These are phyloP conservation scores for Theileria annulata DNA, from an alignment of 169 alveolate species.

Conservation along the genomic window DNA sequence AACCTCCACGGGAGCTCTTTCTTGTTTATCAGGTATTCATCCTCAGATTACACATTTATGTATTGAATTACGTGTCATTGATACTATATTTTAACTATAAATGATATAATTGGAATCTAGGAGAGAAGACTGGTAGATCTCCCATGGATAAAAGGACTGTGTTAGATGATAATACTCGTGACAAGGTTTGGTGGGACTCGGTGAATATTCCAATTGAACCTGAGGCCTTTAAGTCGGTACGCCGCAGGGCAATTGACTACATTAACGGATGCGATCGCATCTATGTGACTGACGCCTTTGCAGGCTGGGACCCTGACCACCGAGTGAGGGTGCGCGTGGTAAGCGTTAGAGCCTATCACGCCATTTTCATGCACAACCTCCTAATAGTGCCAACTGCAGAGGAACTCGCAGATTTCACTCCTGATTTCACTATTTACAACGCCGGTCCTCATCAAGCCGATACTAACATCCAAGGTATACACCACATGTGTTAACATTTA, in stretches of 20 bases:
- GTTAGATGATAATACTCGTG: slow-evolving; percentile 74
- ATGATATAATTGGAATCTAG: slow-evolving; percentile 57
- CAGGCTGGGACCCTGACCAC: slow-evolving; percentile 95
- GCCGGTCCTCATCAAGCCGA: slow-evolving; percentile 85
- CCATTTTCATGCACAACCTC: slow-evolving; percentile 96
- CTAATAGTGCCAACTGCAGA: slow-evolving; percentile 87
- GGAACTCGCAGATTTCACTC: slow-evolving; percentile 81
- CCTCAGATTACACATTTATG: background rate
- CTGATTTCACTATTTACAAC: slow-evolving; percentile 90
- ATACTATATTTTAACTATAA: background rate
- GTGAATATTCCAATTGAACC: slow-evolving; percentile 91
- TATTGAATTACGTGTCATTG: too few species aligned
- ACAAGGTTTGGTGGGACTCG: slow-evolving; percentile 94
- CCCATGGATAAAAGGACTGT: slow-evolving; percentile 93
- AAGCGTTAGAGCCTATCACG: slow-evolving; percentile 94
- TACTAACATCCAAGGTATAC: background rate
- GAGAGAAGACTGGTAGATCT: slow-evolving; percentile 88
- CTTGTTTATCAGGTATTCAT: slow-evolving; percentile 74
- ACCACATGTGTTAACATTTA: background rate
- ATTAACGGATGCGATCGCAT: slow-evolving; percentile 84
- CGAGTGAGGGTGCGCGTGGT: slow-evolving; percentile 86
- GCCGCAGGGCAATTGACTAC: slow-evolving; percentile 91
- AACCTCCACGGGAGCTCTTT: slow-evolving; percentile 84
- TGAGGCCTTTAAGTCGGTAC: slow-evolving; percentile 82
- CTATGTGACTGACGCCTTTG: slow-evolving; percentile 93